Conservation (phyloP, 2,329 filamentous ascomycete species). For the Chrysosporium keratinophilum region DNA sequence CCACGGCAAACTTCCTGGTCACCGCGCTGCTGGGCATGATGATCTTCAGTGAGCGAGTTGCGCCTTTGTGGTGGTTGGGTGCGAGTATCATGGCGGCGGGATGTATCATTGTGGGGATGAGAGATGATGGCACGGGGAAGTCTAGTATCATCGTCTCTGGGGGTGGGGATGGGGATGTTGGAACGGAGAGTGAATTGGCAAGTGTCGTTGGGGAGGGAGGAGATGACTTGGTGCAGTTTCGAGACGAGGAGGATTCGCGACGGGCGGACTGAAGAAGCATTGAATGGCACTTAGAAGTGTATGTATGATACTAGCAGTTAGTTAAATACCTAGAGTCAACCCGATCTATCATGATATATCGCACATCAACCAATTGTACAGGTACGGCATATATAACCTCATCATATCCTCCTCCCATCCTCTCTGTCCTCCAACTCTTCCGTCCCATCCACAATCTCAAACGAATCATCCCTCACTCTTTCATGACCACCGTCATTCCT, state of each 20-base stretch:
- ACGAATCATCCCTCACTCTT: conserved; percentile 13
- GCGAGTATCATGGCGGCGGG: conserved; percentile 50
- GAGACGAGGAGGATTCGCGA: conserved; percentile 2
- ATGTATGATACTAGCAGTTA: too few relatives aligned
- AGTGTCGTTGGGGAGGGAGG: conserved; percentile 7
- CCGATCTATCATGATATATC: too few relatives aligned
- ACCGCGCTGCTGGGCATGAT: conserved; percentile 50
- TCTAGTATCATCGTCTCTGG: too few relatives aligned
- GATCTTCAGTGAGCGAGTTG: conserved; percentile 48
- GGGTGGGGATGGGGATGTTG: conserved; percentile 4
- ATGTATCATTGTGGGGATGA: conserved; percentile 52
- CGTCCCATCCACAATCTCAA: conserved; percentile 42
- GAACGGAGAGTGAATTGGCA: conserved; percentile 3
- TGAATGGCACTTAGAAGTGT: neutral
- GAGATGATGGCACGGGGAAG: conserved; percentile 37
- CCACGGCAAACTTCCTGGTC: conserved; percentile 52
- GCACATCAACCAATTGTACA: too few relatives aligned
- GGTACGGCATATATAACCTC: neutral
- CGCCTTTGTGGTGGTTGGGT: conserved; percentile 52
- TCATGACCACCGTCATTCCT: conserved; percentile 2
- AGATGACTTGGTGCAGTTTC: conserved; percentile 9
- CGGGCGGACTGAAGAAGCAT: neutral
- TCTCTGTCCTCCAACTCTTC: conserved; percentile 40
- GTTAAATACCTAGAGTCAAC: too few relatives aligned
- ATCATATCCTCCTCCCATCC: neutral